phyloP scores from a whole-genome alignment of 2,329 filamentous ascomycete genomes.

The Neofusicoccum sp. region DNA sequence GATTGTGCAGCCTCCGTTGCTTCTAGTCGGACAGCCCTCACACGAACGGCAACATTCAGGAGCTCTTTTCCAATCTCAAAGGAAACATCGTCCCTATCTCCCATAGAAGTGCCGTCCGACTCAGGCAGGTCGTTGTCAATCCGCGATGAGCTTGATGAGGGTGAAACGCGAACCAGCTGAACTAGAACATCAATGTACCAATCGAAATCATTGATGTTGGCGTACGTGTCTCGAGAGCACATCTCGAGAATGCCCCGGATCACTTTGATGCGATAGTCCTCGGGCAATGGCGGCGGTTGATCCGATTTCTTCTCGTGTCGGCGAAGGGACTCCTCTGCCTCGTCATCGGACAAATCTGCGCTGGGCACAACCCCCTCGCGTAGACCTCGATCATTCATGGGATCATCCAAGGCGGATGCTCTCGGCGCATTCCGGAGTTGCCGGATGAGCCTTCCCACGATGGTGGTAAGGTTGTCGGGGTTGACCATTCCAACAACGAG shows the following conservation, averaged over 20 bases:
- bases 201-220: slow-evolving; percentile 84
- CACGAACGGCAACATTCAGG: slow-evolving; percentile 87
- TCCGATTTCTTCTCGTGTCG: slow-evolving; percentile 49
- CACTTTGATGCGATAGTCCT: slow-evolving; percentile 82
- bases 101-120: slow-evolving; percentile 22
- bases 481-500: slow-evolving; percentile 93
- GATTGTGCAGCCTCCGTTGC: slow-evolving; percentile 80
- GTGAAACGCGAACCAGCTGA: slow-evolving; percentile 73
- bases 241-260: slow-evolving; percentile 81
- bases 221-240: slow-evolving; percentile 86
- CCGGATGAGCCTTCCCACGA: slow-evolving; percentile 82
- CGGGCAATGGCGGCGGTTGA: slow-evolving; percentile 65
- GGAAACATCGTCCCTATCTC: slow-evolving; percentile 50
- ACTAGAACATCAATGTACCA: slow-evolving; percentile 94
- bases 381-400: slow-evolving; percentile 47
- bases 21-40: slow-evolving; percentile 75
- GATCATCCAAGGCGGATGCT: slow-evolving; percentile 46
- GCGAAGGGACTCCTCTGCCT: slow-evolving; percentile 55
- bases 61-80: slow-evolving; percentile 79
- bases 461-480: slow-evolving; percentile 75
- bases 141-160: slow-evolving; percentile 37
- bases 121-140: slow-evolving; percentile 4
- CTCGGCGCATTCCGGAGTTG: slow-evolving; percentile 71
- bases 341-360: slow-evolving; percentile 58
- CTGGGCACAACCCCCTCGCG: slow-evolving; percentile 46